Evolutionary conservation across 352 stramenopile genomes (phyloP).

Genomic region (Elongisporangium anandrum): DNA sequence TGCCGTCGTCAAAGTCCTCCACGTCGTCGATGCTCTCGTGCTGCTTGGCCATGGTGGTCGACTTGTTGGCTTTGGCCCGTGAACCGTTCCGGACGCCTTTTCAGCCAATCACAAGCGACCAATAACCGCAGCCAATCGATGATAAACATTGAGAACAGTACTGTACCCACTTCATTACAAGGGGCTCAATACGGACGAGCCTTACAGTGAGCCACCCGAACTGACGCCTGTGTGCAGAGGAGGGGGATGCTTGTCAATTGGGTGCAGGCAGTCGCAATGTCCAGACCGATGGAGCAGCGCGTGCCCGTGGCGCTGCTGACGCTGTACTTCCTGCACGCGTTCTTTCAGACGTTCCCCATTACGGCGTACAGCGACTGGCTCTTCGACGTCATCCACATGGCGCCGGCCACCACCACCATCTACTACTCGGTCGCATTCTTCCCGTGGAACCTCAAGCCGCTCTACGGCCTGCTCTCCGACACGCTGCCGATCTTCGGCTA

Average conservation of each 20-base stretch:
- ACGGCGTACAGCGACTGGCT: conserved; percentile 76
- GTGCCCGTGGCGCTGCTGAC: conserved; percentile 52
- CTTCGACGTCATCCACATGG: conserved; percentile 74
- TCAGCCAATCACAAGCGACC: conserved; percentile 14
- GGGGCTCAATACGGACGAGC: no score
- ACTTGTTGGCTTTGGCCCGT: conserved; percentile 11
- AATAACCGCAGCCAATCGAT: conserved; percentile 29
- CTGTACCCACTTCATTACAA: conserved; percentile 7
- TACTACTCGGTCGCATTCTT: conserved; percentile 85
- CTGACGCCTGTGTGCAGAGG: background rate
- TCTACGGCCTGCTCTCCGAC: conserved; percentile 78
- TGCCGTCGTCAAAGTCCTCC: conserved; percentile 82
- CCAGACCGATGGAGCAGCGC: conserved; percentile 8
- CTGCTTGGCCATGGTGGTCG: conserved; percentile 33
- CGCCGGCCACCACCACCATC: conserved; percentile 66
- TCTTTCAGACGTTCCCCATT: conserved; percentile 73
- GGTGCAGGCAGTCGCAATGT: conserved; percentile 1
- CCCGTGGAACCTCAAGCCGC: conserved; percentile 83
- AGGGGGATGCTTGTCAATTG: background rate
- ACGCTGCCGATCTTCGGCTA: conserved; percentile 67
- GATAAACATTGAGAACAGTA: background rate
- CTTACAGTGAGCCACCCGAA: background rate
- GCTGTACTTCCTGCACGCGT: conserved; percentile 79
- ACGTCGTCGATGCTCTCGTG: conserved; percentile 77
- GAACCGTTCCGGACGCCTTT: conserved; percentile 6